phyloP scores from a whole-genome alignment of 2,329 filamentous ascomycete genomes.

The Colletotrichum sp. region DNA sequence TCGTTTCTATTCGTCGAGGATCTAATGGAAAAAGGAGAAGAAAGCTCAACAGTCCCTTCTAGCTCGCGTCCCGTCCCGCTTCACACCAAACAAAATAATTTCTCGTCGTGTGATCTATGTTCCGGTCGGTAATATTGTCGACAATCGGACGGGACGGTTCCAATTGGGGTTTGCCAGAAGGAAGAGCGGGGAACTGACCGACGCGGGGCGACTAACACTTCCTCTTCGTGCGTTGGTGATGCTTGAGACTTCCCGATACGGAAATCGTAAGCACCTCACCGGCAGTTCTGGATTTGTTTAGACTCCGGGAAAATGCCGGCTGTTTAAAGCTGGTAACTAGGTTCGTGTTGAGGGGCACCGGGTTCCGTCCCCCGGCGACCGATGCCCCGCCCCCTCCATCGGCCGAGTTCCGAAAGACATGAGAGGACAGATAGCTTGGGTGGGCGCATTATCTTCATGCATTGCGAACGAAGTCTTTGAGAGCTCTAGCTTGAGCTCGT shows the following conservation, averaged over 20 bases:
- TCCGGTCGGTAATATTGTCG: neutral
- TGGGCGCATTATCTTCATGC: neutral
- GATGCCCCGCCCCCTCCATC: neutral
- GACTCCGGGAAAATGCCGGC: neutral
- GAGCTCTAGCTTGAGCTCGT: neutral
- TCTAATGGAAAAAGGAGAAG: neutral
- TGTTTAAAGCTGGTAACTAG: neutral
- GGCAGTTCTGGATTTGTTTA: neutral
- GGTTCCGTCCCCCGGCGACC: neutral
- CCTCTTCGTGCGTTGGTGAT: neutral
- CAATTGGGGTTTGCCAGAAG: neutral
- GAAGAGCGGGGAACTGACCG: slow-evolving; percentile 2
- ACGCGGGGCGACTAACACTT: neutral
- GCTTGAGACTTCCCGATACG: neutral
- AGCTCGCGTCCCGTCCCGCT: neutral
- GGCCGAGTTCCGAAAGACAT: neutral
- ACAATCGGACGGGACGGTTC: neutral
- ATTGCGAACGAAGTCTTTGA: neutral
- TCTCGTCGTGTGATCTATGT: neutral
- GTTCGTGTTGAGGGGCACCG: neutral
- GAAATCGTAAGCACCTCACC: neutral
- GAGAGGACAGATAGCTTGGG: neutral
- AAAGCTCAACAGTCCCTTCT: neutral
- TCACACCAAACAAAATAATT: neutral
- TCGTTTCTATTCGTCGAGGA: neutral